These are phyloP conservation scores for Fusarium liriodendri DNA, from an alignment of 2,329 filamentous ascomycete species.

Conservation along the genomic window DNA sequence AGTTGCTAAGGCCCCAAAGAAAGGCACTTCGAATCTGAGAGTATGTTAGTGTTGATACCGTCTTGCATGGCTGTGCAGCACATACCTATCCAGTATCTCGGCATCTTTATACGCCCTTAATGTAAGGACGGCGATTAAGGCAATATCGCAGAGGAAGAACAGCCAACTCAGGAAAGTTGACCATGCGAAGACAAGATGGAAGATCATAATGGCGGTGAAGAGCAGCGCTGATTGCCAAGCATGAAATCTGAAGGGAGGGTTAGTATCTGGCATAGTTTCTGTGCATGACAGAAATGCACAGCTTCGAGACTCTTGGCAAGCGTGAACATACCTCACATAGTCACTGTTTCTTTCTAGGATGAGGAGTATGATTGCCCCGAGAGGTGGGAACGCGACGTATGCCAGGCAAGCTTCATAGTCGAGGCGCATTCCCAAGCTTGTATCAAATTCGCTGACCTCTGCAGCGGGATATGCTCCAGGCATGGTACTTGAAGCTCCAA, in stretches of 20 bases:
- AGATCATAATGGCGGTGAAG: constrained; percentile 78
- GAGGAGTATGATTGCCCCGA: constrained; percentile 85
- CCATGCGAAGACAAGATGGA: constrained; percentile 91
- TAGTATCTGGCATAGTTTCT: constrained; percentile 9
- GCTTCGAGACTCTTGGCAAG: background rate
- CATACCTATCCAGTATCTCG: constrained; percentile 71
- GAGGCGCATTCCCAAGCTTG: constrained; percentile 85
- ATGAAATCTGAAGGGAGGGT: constrained; percentile 76
- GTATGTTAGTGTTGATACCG: constrained; percentile 3
- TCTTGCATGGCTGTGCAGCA: background rate
- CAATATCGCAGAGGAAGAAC: constrained; percentile 80
- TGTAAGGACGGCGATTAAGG: constrained; percentile 80
- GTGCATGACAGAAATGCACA: background rate
- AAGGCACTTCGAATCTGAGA: constrained; percentile 83
- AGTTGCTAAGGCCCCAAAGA: constrained; percentile 87
- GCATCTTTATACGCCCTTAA: constrained; percentile 87
- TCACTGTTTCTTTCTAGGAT: constrained; percentile 94
- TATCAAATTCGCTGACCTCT: constrained; percentile 87
- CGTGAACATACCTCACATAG: constrained; percentile 81
- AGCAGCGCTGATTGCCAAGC: constrained; percentile 93
- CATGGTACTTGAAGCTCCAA: constrained; percentile 41
- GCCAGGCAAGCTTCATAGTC: constrained; percentile 93
- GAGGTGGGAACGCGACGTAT: constrained; percentile 85
- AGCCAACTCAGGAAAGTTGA: constrained; percentile 86
- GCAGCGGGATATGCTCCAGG: constrained; percentile 53